Evolutionary conservation across 2,329 filamentous ascomycete genomes (phyloP).

Genomic region (Colletotrichum australisinense): DNA sequence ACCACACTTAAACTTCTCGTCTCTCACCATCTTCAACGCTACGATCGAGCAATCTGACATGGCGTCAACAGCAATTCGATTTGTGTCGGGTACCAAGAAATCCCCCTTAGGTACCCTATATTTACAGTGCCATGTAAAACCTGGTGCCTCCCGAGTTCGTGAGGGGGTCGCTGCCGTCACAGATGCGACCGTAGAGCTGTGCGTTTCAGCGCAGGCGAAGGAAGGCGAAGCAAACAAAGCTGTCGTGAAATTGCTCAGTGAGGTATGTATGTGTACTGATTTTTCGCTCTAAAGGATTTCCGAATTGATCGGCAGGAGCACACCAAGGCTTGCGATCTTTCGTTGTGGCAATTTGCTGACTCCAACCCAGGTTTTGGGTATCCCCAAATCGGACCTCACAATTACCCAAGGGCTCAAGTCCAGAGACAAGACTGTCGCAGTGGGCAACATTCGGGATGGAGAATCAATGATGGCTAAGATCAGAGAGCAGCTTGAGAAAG

Average conservation of each 20-base stretch:
- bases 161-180: constrained; percentile 70
- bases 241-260: constrained; percentile 70
- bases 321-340: background rate
- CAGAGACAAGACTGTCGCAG: constrained; percentile 70
- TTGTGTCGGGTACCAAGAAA: constrained; percentile 60
- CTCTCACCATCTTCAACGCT: background rate
- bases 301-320: background rate
- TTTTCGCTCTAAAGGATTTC: background rate
- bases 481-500: constrained; percentile 37
- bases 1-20: background rate
- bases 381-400: constrained; percentile 73
- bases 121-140: constrained; percentile 75
- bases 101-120: constrained; percentile 61
- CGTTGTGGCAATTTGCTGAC: constrained; percentile 13
- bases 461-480: constrained; percentile 42
- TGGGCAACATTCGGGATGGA: constrained; percentile 49
- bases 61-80: constrained; percentile 51
- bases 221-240: constrained; percentile 79
- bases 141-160: constrained; percentile 70
- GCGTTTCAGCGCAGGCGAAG: constrained; percentile 72
- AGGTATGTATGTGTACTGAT: constrained; percentile 53
- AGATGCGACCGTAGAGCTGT: constrained; percentile 70
- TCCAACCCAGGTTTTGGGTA: constrained; percentile 60
- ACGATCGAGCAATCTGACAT: background rate
- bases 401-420: constrained; percentile 73